These are phyloP conservation scores for Crithidia fasciculata DNA, from an alignment of 208 protist genomes.

Conservation along the genomic window DNA sequence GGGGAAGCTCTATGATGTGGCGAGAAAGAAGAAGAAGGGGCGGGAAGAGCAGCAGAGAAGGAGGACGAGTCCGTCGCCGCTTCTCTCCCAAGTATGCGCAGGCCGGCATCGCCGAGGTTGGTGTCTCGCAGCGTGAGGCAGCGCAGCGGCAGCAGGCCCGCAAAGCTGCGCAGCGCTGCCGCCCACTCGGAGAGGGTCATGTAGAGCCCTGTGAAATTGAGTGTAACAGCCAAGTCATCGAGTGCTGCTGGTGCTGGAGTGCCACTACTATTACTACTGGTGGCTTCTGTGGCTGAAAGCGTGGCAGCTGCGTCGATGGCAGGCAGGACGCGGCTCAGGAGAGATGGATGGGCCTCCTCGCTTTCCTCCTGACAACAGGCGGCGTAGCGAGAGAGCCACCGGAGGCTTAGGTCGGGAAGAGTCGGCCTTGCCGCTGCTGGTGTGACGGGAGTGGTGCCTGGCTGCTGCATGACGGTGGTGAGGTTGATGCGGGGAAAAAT, in stretches of 20 bases:
- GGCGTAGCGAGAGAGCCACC: slow-evolving; percentile 28
- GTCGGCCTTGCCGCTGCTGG: neutral
- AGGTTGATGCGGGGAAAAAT: no score
- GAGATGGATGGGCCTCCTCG: slow-evolving; percentile 16
- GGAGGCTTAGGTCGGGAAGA: neutral
- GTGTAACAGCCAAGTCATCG: neutral
- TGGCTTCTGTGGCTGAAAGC: neutral
- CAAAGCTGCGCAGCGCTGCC: slow-evolving; percentile 20
- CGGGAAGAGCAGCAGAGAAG: neutral
- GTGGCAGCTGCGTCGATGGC: slow-evolving; percentile 3
- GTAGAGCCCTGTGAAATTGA: slow-evolving; percentile 18
- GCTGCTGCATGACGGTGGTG: no score
- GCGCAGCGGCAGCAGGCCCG: slow-evolving; percentile 11
- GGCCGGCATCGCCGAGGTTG: slow-evolving; percentile 22
- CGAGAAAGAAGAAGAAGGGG: neutral
- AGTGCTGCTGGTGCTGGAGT: neutral
- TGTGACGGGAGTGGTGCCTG: no score
- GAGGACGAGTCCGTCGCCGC: neutral
- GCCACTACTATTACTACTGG: neutral
- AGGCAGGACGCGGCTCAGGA: slow-evolving; percentile 22
- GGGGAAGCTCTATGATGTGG: no score
- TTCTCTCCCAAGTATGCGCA: slow-evolving; percentile 14
- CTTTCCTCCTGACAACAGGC: slow-evolving; percentile 17
- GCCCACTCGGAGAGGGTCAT: slow-evolving; percentile 28
- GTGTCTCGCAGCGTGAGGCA: slow-evolving; percentile 18